phyloP scores from a whole-genome alignment of 169 alveolate genomes.

The Eimeria acervulina region DNA sequence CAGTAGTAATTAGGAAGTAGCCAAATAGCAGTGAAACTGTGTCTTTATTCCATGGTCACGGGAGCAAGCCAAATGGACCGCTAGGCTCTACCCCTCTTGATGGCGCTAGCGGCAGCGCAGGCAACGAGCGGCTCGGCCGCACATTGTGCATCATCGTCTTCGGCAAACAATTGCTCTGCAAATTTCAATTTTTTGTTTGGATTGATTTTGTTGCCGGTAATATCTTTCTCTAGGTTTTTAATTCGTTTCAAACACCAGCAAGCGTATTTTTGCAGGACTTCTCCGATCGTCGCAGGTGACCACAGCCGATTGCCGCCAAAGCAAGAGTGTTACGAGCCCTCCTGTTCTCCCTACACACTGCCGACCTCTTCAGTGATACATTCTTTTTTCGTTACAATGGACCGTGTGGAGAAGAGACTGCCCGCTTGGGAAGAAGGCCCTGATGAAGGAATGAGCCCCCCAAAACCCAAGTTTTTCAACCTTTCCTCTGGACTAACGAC shows the following conservation, averaged over 20 bases:
- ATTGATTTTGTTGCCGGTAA: background rate
- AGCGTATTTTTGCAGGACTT: background rate
- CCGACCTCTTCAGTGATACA: background rate
- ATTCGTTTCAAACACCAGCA: background rate
- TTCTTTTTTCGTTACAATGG: background rate
- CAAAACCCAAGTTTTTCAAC: background rate
- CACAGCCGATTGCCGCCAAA: background rate
- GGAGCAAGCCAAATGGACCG: background rate
- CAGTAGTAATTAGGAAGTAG: background rate
- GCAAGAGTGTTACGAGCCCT: background rate
- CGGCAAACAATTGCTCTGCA: background rate
- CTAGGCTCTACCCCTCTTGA: background rate
- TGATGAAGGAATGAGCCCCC: background rate
- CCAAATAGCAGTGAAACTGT: background rate
- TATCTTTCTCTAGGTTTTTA: background rate
- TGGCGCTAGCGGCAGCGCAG: background rate
- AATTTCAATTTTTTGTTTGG: background rate
- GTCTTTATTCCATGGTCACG: background rate
- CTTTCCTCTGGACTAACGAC: constrained; percentile 21
- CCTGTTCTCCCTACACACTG: background rate
- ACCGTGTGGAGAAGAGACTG: background rate
- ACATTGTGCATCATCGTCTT: background rate
- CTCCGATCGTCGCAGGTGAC: background rate
- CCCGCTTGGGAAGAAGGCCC: background rate
- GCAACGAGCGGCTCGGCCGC: background rate